Evolutionary conservation across 139 green algal genomes (phyloP).

Genomic region (Chlamydomonas asymmetrica): DNA sequence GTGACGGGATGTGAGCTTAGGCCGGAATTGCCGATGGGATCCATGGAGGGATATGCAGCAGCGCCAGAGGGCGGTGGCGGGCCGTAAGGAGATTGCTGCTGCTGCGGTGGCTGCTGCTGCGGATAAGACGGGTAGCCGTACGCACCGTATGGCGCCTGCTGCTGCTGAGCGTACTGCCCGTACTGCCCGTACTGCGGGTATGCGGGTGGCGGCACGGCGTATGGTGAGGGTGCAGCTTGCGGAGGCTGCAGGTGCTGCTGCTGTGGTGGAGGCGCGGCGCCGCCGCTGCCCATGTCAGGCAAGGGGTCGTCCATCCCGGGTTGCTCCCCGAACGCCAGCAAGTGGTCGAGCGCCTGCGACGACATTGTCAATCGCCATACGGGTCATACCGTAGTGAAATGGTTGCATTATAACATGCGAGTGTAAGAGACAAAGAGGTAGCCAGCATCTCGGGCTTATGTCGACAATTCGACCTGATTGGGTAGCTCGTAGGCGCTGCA

Average conservation of each 20-base stretch:
- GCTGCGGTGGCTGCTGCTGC: slow-evolving; percentile 5
- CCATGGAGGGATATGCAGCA: too few species aligned
- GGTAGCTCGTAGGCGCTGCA: background rate
- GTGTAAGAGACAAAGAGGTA: background rate
- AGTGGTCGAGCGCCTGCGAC: slow-evolving; percentile 49
- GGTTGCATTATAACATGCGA: too few species aligned
- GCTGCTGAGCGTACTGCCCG: slow-evolving; percentile 2
- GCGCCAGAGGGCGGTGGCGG: too few species aligned
- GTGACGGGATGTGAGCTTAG: too few species aligned
- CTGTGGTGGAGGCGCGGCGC: background rate
- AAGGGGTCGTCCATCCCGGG: slow-evolving; percentile 44
- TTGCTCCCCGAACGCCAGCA: slow-evolving; percentile 47
- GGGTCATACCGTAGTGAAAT: too few species aligned
- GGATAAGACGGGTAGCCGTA: background rate
- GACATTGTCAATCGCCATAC: too few species aligned
- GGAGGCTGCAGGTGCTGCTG: background rate
- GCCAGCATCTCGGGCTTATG: background rate
- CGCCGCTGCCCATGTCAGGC: background rate
- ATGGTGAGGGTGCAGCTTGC: too few species aligned
- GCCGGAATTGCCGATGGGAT: too few species aligned
- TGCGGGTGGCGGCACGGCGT: background rate
- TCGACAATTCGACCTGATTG: background rate
- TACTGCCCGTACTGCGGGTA: slow-evolving; percentile 1
- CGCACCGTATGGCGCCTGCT: background rate
- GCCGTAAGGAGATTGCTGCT: too few species aligned